Conservation (phyloP, 2,329 filamentous ascomycete species). For the Fusarium nematophilum region DNA sequence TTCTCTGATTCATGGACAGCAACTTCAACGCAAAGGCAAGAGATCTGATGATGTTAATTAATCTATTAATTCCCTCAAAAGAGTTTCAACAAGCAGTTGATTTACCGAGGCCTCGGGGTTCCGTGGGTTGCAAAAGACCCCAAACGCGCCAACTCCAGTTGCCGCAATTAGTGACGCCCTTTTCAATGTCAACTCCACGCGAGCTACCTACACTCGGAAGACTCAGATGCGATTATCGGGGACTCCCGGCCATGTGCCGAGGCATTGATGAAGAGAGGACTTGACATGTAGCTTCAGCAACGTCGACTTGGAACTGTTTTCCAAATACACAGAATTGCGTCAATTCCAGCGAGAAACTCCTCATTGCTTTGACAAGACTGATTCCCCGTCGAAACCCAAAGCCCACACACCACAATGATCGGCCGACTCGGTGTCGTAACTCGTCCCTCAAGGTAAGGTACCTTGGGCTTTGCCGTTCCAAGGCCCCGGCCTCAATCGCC, state of each 20-base stretch:
- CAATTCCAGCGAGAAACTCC: background rate
- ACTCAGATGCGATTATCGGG: constrained; percentile 36
- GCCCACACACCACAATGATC: constrained; percentile 28
- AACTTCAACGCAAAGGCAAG: constrained; percentile 1
- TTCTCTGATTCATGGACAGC: background rate
- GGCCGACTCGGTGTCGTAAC: constrained; percentile 22
- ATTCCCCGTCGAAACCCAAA: background rate
- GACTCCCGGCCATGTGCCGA: constrained; percentile 31
- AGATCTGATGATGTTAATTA: background rate
- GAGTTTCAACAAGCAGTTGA: no score
- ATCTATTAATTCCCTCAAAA: background rate
- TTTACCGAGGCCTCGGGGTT: no score
- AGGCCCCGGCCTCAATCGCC: background rate
- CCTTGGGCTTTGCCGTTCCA: background rate
- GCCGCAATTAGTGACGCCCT: constrained; percentile 31
- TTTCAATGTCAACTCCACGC: constrained; percentile 27
- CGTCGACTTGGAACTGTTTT: background rate
- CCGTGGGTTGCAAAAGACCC: background rate
- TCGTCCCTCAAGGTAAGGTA: constrained; percentile 32
- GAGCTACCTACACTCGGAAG: constrained; percentile 18
- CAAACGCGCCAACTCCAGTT: background rate
- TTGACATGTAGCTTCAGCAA: background rate
- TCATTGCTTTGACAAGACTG: background rate
- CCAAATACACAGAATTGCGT: background rate
- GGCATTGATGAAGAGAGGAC: background rate